A percentile compares a stretch with the other conserved stretches of the same genome.
Evolutionary conservation across 768 basidiomycete genomes (phyloP).

Genomic region (Suillus decipiens): DNA sequence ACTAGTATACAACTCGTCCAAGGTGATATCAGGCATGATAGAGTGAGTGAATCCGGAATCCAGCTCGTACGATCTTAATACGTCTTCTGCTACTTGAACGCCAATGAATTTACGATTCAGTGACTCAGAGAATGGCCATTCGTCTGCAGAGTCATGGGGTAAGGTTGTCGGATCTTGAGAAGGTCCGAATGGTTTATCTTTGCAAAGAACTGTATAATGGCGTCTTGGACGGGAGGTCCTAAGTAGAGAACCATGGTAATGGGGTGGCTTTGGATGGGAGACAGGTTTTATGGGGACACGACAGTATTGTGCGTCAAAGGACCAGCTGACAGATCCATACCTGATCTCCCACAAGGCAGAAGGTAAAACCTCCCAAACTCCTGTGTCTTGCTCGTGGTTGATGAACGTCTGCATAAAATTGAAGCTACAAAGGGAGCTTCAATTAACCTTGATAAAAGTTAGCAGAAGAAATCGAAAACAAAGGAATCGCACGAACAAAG

Average conservation of each 20-base stretch:
- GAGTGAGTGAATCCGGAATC: conserved; percentile 43
- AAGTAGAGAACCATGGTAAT: conserved; percentile 39
- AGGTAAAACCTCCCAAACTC: conserved; percentile 8
- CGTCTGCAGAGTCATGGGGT: not conserved
- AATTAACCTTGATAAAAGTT: not conserved
- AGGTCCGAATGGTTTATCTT: conserved; percentile 11
- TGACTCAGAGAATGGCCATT: conserved; percentile 9
- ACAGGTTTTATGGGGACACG: not conserved
- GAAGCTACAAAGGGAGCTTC: conserved; percentile 12
- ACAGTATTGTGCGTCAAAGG: not conserved
- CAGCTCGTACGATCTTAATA: conserved; percentile 40
- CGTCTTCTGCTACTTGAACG: conserved; percentile 39
- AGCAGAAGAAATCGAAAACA: not conserved
- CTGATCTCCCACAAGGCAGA: conserved; percentile 12
- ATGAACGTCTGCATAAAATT: conserved; percentile 11
- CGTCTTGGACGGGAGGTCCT: conserved; percentile 14
- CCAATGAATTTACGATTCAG: conserved; percentile 45
- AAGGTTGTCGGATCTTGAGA: conserved; percentile 10
- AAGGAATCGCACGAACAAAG: not conserved
- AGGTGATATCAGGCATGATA: conserved; percentile 15
- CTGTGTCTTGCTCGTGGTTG: not conserved
- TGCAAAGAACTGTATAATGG: conserved; percentile 9
- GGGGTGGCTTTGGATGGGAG: conserved; percentile 28
- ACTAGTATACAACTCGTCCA: conserved; percentile 6
- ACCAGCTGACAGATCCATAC: conserved; percentile 12